Base-by-base conservation (phyloP, 768 basidiomycete species). In the Boletus vinaceobasis region DNA sequence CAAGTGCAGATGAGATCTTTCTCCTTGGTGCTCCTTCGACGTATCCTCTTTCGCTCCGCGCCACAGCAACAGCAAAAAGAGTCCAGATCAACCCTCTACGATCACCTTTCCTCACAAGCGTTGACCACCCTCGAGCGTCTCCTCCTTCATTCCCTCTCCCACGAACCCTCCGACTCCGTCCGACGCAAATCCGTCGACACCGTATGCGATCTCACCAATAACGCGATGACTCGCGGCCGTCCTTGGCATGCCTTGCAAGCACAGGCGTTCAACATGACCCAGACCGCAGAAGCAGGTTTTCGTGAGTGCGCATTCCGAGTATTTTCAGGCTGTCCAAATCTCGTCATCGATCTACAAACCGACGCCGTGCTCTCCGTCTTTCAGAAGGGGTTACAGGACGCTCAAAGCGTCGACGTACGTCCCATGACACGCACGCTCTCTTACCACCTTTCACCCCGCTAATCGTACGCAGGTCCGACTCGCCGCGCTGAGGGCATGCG, bases 221-320 rank as follows among this genome's bases (percentile, higher is more conserved):
- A 87, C 54, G 81, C 82, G 11, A 89, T 92, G 86, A 66, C 70
- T 15, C 79, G 88, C 2, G 90, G 90, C 1, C 71, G 88, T 9
- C 89, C 88, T 3, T 93, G 90, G 90, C 88, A 90, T 64, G 86
- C 85, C 2, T 74, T 92, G 1, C 90, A 91, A 64, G 81, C 80
- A 0, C 86, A 86, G 50, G 77, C 79, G 0, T 91, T 91, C 62
- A 75, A 71, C 43, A 88, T 90, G 86, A 77, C 80, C 6, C 62
- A 70, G 36, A 46, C 56, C 29, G 49, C 61, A n/a, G 62, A 57
- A 38, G 58, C 68, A 26, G 71, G 71, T 5, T 65, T 80, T 58
- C 72, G 83, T 26, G 84, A 87, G 61, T 82, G 77, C 58, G 87
- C 89, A 2, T 92, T 79, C 65, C 73, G 84, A 33, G 79, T 91